Evolutionary conservation across 169 alveolate species (phyloP).

Genomic region (Eimeria falciformis): DNA sequence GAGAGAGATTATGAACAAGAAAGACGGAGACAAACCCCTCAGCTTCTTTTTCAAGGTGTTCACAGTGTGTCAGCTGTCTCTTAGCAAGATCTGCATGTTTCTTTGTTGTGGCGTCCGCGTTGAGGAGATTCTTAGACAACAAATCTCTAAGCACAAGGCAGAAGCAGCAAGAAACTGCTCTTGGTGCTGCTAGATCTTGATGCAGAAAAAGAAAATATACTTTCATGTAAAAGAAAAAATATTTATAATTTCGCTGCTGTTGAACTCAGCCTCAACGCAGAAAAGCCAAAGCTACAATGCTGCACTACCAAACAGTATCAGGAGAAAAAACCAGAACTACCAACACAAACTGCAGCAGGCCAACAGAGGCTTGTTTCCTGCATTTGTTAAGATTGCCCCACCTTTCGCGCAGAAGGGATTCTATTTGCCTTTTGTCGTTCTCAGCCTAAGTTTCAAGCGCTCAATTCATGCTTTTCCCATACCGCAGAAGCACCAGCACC

Average conservation of each 20-base stretch:
- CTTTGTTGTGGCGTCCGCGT: slow-evolving; percentile 81
- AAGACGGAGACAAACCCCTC: slow-evolving; percentile 33
- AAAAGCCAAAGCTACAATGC: not conserved
- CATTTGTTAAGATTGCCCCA: no score
- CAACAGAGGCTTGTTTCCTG: no score
- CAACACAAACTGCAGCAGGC: not conserved
- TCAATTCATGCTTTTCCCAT: not conserved
- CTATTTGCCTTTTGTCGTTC: slow-evolving; percentile 74
- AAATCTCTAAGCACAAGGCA: slow-evolving; percentile 67
- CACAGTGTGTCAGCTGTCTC: slow-evolving; percentile 72
- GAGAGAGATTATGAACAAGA: not conserved
- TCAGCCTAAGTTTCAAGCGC: slow-evolving; percentile 52
- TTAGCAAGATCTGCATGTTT: slow-evolving; percentile 82
- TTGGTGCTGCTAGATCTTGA: not conserved
- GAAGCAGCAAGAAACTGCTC: not conserved
- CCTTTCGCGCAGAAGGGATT: slow-evolving; percentile 77
- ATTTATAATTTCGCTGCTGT: not conserved
- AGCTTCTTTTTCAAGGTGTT: slow-evolving; percentile 70
- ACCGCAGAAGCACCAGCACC: not conserved
- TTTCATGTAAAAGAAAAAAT: not conserved
- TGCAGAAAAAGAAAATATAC: no score
- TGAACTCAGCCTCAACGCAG: not conserved
- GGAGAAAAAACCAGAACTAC: not conserved
- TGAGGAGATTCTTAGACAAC: slow-evolving; percentile 67
- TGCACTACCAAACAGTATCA: no score